Evolutionary conservation across 83 land plant species (phyloP).

Genomic region (Picea engelmannii): DNA sequence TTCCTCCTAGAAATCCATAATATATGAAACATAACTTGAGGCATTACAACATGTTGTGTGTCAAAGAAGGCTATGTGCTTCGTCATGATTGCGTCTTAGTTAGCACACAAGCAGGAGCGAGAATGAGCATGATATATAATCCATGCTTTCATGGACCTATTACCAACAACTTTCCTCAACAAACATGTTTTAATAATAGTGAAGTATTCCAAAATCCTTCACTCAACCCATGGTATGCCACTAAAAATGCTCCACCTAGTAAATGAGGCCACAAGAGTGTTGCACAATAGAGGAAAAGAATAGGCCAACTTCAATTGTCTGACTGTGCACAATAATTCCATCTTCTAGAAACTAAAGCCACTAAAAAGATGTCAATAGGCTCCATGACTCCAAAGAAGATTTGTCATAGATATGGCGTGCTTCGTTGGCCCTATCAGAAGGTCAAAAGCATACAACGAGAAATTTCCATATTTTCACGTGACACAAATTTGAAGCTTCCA

Average conservation of each 20-base stretch:
- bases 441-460: constrained; percentile 1
- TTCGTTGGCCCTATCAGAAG: constrained; percentile 58
- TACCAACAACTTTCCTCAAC: not conserved
- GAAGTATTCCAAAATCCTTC: not conserved
- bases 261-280: constrained; percentile 15
- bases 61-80: not conserved
- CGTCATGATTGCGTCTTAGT: not conserved
- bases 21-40: not conserved
- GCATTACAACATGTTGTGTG: not conserved
- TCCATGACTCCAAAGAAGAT: constrained; percentile 24
- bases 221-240: not conserved
- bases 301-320: constrained; percentile 41
- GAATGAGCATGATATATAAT: not conserved
- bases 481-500: too few relatives aligned
- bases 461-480: too few relatives aligned
- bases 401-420: constrained; percentile 48
- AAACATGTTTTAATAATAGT: not conserved
- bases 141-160: not conserved
- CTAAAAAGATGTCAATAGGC: constrained; percentile 21
- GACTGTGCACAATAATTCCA: constrained; percentile 44
- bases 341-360: constrained; percentile 51
- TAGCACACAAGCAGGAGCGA: not conserved
- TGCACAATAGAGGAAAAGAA: constrained; percentile 42
- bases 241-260: constrained; percentile 5
- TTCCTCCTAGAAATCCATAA: too few relatives aligned